phyloP scores from a whole-genome alignment of 805 yeast species.

The Metschnikowia peoriensis region DNA sequence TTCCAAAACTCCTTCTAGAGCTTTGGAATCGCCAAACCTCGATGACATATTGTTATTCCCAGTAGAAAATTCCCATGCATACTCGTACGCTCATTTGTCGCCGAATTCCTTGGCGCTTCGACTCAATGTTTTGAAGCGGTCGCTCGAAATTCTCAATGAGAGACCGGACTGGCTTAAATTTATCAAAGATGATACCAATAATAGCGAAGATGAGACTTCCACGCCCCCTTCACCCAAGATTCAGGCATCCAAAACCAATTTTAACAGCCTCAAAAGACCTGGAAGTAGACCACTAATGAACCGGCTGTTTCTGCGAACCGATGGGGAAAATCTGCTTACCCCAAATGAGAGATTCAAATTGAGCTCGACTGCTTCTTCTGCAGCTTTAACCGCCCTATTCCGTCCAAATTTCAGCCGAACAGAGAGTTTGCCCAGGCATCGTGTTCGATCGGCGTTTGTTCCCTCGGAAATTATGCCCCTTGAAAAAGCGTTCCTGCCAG shows the following conservation, averaged over 20 bases:
- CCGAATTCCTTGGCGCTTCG: constrained; percentile 79
- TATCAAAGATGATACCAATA: constrained; percentile 11
- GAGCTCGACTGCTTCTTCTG: constrained; percentile 45
- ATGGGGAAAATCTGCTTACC: constrained; percentile 13
- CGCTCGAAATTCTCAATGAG: constrained; percentile 68
- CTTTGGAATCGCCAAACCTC: constrained; percentile 11
- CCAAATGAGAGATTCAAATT: constrained; percentile 22
- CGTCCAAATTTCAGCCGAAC: constrained; percentile 36
- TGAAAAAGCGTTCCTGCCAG: not conserved
- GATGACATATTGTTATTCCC: constrained; percentile 60
- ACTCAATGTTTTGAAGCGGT: constrained; percentile 68
- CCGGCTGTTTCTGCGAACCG: constrained; percentile 11
- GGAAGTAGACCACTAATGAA: constrained; percentile 1
- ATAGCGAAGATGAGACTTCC: constrained; percentile 8
- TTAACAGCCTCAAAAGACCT: constrained; percentile 9
- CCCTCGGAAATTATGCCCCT: not conserved
- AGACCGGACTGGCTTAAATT: constrained; percentile 50
- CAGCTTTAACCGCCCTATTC: constrained; percentile 47
- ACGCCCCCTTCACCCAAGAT: constrained; percentile 7
- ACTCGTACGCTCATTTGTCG: constrained; percentile 78
- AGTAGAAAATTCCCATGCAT: constrained; percentile 78
- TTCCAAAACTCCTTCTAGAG: constrained; percentile 6
- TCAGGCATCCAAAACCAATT: not conserved
- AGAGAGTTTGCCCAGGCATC: constrained; percentile 33
- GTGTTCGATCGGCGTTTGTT: not conserved